Evolutionary conservation across 176 grass and related monocot genomes (phyloP), one percentile per base, ranked within the genome.

Genomic region (Alopecurus myosuroides): DNA sequence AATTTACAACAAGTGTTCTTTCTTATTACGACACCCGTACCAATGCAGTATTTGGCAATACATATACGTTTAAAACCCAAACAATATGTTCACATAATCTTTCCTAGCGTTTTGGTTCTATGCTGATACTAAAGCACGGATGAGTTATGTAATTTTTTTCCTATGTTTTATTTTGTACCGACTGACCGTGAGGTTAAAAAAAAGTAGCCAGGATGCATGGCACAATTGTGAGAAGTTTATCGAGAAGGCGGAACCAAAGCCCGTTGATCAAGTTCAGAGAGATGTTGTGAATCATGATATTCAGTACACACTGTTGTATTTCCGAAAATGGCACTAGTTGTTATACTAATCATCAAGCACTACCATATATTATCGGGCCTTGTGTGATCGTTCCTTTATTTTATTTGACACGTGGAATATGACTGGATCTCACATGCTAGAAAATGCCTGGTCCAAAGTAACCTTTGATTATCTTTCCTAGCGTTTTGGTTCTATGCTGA

Each of bases 171-270:
- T 83, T 35, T 81, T 68, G 33, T 65, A 74, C 65, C 71, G 15
- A 63, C 42, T 82, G 40, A 30, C 39, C 6, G 4, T 41, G 6
- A 41, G 39, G 39, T 41, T 6, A 41, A 41, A 41, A 3, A n/a
- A 41, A 41, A 6, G 4, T 35, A 98, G 76, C 85, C 88, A 40
- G 92, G 91, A 83, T 98, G 85, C 74, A 95, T 51, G 95, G 23
- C 91, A 98, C 65, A 90, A 98, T 74, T 79, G 91, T 40, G 92
- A 95, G 77, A 98, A 95, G 83, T 98, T 98, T 80, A 92, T 84
- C 86, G 91, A 86, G 72, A 82, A 91, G 66, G 82, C 85, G 73
- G 73, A 92, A 42, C 79, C 73, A 42, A 93, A 87, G 60, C 84
- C 65, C 39, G 90, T 93, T 26, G 87, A 88, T 68, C 85, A 90